Evolutionary conservation across 73 alveolate genomes (phyloP).

Genomic region (Stentor coeruleus): DNA sequence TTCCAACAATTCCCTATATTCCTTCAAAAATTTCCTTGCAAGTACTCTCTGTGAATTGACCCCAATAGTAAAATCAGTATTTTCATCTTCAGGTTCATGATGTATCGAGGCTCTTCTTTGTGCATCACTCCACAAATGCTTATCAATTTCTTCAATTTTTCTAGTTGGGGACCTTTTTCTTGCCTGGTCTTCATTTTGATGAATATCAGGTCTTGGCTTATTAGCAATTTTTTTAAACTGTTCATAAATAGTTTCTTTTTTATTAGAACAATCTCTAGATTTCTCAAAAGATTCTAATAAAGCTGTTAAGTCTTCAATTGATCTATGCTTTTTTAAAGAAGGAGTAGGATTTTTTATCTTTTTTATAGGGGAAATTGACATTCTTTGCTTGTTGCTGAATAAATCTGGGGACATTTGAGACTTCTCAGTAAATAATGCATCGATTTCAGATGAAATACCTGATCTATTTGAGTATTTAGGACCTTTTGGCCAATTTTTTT

Average conservation of each 20-base stretch:
- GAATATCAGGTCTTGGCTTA: not conserved
- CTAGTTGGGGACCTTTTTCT: not conserved
- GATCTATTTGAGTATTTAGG: too few species aligned
- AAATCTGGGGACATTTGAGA: too few species aligned
- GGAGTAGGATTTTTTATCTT: not conserved
- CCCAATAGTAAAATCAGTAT: not conserved
- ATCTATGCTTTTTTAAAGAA: not conserved
- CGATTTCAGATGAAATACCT: too few species aligned
- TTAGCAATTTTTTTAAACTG: not conserved
- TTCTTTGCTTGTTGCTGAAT: not conserved
- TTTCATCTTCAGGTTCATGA: not conserved
- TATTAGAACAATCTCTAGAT: not conserved
- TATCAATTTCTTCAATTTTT: not conserved
- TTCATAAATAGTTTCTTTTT: not conserved
- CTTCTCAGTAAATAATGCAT: too few species aligned
- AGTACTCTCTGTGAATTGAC: slow-evolving; percentile 13
- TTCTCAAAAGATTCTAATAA: too few species aligned
- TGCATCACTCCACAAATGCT: not conserved
- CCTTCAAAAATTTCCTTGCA: slow-evolving; percentile 10
- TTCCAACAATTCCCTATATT: not conserved
- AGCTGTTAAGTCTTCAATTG: not conserved
- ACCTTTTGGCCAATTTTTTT: too few species aligned
- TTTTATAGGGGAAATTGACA: not conserved
- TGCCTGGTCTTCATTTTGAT: not conserved
- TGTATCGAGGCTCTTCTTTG: not conserved